Percentiles rank a stretch among this genome's conserved stretches.
Evolutionary conservation across 352 stramenopile genomes (phyloP).

Genomic region (Phytophthora tubulina): DNA sequence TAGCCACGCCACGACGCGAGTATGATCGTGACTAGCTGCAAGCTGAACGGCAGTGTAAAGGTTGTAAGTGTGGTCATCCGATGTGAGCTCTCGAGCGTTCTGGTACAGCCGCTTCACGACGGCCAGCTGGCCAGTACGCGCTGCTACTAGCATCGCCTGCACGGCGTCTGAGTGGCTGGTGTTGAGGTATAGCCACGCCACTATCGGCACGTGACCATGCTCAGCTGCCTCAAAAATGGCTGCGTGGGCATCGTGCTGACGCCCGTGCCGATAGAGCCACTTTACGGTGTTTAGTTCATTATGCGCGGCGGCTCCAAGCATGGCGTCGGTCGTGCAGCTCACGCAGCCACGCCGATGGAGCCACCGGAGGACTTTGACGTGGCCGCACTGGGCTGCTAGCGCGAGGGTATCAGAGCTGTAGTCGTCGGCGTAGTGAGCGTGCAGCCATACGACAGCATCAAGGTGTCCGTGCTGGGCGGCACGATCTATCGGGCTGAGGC

Average conservation of each 20-base stretch:
- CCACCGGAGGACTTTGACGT: slow-evolving; percentile 20
- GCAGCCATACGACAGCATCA: slow-evolving; percentile 20
- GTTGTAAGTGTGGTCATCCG: slow-evolving; percentile 7
- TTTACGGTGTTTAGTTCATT: slow-evolving; percentile 14
- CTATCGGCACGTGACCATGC: slow-evolving; percentile 8
- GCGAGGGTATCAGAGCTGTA: slow-evolving; percentile 18
- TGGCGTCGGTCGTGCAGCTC: slow-evolving; percentile 1
- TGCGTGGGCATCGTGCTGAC: neutral
- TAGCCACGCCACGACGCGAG: too few relatives aligned
- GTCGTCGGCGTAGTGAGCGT: slow-evolving; percentile 5
- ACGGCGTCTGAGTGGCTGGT: slow-evolving; percentile 1
- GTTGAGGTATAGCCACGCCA: slow-evolving; percentile 23
- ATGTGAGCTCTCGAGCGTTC: slow-evolving; percentile 16
- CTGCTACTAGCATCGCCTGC: slow-evolving; percentile 25
- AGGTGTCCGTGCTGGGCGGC: slow-evolving; percentile 12
- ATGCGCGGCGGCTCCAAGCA: slow-evolving; percentile 18
- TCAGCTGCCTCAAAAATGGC: slow-evolving; percentile 20
- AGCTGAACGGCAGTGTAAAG: slow-evolving; percentile 4
- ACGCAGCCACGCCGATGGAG: slow-evolving; percentile 2
- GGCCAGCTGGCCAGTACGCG: slow-evolving; percentile 10
- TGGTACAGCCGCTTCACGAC: slow-evolving; percentile 16
- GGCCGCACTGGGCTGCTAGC: slow-evolving; percentile 20
- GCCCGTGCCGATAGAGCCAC: slow-evolving; percentile 14
- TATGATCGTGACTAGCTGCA: neutral
- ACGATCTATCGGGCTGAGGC: too few relatives aligned